Evolutionary conservation across 2,329 filamentous ascomycete genomes (phyloP).

Genomic region (Trichoderma aggressivum): DNA sequence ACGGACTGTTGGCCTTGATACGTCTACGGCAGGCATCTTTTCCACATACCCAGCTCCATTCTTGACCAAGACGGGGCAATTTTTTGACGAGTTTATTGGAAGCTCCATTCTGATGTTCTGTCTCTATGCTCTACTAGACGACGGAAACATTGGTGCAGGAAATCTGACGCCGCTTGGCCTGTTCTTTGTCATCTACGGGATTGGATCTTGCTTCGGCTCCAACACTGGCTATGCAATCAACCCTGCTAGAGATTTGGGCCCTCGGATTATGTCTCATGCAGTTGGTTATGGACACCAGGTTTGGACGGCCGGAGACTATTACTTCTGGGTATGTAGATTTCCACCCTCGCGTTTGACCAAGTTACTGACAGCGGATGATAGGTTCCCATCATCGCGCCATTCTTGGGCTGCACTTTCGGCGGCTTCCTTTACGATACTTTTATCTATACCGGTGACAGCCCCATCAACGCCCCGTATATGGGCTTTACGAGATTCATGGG

Average conservation of each 20-base stretch:
- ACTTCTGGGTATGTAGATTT: background rate
- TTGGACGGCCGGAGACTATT: background rate
- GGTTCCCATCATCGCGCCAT: background rate
- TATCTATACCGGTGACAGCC: background rate
- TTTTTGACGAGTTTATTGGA: background rate
- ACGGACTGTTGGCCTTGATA: background rate
- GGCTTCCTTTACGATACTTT: background rate
- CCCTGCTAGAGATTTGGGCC: background rate
- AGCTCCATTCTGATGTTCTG: background rate
- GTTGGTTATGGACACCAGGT: background rate
- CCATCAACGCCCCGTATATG: background rate
- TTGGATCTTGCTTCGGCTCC: background rate
- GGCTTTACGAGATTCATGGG: background rate
- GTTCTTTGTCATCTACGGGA: background rate
- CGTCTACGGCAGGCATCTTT: background rate
- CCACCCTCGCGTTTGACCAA: background rate
- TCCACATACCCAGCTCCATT: background rate
- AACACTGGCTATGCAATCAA: background rate
- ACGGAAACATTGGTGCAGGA: background rate
- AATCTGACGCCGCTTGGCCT: background rate
- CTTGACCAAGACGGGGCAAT: background rate
- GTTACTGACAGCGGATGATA: background rate
- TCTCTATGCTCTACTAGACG: background rate
- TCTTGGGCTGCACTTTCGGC: background rate
- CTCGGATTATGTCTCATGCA: background rate